These are phyloP conservation scores for Candida schatavii DNA, from an alignment of 805 yeast species.

Conservation along the genomic window DNA sequence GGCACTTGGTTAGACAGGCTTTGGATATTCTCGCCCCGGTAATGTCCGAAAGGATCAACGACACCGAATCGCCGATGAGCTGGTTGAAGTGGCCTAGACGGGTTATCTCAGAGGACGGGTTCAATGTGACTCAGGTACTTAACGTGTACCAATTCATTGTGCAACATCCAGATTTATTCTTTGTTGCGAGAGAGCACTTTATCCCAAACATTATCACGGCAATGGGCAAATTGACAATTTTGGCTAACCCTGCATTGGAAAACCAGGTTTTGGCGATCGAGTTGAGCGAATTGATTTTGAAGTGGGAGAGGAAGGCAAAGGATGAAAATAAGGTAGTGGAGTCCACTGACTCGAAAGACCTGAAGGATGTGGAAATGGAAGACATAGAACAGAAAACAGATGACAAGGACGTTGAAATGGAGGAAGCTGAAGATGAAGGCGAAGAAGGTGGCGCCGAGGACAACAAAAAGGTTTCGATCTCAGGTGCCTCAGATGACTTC, in stretches of 20 bases:
- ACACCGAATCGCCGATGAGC: conserved; percentile 50
- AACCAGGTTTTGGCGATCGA: conserved; percentile 86
- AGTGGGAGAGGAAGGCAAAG: conserved; percentile 72
- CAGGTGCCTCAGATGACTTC: conserved; percentile 24
- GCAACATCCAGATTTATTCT: conserved; percentile 80
- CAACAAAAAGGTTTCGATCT: conserved; percentile 12
- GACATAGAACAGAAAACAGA: conserved; percentile 11
- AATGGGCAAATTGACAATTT: conserved; percentile 82
- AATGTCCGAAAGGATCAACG: conserved; percentile 61
- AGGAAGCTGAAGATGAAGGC: conserved; percentile 14
- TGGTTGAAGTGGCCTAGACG: conserved; percentile 97
- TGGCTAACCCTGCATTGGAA: conserved; percentile 74
- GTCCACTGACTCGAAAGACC: conserved; percentile 2
- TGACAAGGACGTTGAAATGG: conserved; percentile 4
- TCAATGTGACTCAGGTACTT: conserved; percentile 78
- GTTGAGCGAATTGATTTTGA: conserved; percentile 76
- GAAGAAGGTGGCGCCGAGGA: conserved; percentile 8
- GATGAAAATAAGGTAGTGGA: conserved; percentile 7
- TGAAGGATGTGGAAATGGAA: conserved; percentile 12
- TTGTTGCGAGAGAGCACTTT: conserved; percentile 82
- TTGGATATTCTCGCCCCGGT: conserved; percentile 87
- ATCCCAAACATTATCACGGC: conserved; percentile 86
- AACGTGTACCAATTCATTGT: conserved; percentile 87
- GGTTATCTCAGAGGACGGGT: conserved; percentile 86
- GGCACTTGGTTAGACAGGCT: conserved; percentile 81